Base-by-base conservation (phyloP, 805 yeast species). In the Cyberlindnera xishuangbannaensis region DNA sequence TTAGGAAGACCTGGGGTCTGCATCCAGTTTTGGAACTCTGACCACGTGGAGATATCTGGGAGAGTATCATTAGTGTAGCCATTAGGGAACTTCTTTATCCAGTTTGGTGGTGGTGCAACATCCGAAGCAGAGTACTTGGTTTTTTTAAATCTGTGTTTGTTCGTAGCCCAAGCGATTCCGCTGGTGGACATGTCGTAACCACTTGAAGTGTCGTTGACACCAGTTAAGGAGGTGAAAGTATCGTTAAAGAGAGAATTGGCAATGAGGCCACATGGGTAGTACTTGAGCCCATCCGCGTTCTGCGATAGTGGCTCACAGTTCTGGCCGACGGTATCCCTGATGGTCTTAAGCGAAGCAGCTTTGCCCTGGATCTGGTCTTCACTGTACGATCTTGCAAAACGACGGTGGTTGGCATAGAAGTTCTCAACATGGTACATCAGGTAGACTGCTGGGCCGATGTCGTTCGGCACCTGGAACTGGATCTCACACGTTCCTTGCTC, bases 341-440 rank as follows among this genome's bases (percentile, higher is more conserved):
- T 63, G 25, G 61, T 67, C 21, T 56, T 59, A 15, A 68, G 62
- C 0, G 78, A 46, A 7, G 85, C 82, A 5, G 82, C 80, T 19
- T 73, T 55, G 9, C 98, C 98, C 34, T 76, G 73, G 27, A 90
- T 59, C 63, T 90, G 98, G 37, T 73, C 75, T 62, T 86, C 84
- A 59, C 87, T 88, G 57, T 76, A 86, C 16, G 95, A 82, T 45
- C 78, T 76, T 24, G 90, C 97, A 56, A 83, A 92, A 50, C 95
- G 84, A 50, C 98, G 77, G 61, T 90, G 98, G 58, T 90, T 90
- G 48, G 94, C 96, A 58, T 74, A 83, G 58, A 90, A 92, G 53
- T 86, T 86, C 34, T 95, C 87, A 48, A 90, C 62, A 48, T 78
- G 73, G 64, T 90, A 90, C 59, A 84, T 84, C 46, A 86, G 51